Evolutionary conservation across 805 yeast species (phyloP).

Genomic region (Yarrowia sp.): DNA sequence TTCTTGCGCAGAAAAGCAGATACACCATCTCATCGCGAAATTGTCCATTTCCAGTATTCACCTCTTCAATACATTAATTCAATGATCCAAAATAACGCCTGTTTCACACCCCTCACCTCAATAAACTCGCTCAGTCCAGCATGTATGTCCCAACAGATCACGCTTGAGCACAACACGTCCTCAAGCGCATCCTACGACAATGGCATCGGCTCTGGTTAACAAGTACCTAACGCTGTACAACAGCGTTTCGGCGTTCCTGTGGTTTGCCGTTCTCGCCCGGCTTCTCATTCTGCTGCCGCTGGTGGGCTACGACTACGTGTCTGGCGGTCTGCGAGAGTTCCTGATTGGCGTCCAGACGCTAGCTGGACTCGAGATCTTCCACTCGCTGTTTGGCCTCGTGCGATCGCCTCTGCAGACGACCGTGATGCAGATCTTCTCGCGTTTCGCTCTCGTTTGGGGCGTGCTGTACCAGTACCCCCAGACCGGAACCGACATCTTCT

Average conservation of each 20-base stretch:
- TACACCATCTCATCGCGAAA: no score
- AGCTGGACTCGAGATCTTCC: constrained; percentile 78
- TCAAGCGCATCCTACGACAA: background rate
- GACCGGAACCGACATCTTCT: constrained; percentile 56
- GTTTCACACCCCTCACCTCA: no score
- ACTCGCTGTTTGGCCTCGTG: constrained; percentile 75
- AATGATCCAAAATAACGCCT: no score
- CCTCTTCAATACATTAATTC: no score
- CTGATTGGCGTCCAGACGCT: constrained; percentile 69
- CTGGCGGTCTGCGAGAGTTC: constrained; percentile 54
- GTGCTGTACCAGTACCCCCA: constrained; percentile 72
- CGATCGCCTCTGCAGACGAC: constrained; percentile 84
- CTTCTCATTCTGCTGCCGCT: constrained; percentile 44
- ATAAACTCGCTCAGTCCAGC: background rate
- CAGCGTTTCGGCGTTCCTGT: constrained; percentile 51
- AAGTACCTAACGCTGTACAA: constrained; percentile 50
- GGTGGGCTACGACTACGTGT: constrained; percentile 65
- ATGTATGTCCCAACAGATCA: background rate
- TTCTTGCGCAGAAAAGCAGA: no score
- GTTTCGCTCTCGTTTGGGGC: constrained; percentile 80
- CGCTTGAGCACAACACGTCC: background rate
- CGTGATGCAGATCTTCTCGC: constrained; percentile 79
- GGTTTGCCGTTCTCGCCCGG: constrained; percentile 52
- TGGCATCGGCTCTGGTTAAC: constrained; percentile 9
- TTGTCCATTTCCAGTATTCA: no score